Base-by-base conservation (phyloP, 345 rosid genomes). In the Hibiscus syriacus region DNA sequence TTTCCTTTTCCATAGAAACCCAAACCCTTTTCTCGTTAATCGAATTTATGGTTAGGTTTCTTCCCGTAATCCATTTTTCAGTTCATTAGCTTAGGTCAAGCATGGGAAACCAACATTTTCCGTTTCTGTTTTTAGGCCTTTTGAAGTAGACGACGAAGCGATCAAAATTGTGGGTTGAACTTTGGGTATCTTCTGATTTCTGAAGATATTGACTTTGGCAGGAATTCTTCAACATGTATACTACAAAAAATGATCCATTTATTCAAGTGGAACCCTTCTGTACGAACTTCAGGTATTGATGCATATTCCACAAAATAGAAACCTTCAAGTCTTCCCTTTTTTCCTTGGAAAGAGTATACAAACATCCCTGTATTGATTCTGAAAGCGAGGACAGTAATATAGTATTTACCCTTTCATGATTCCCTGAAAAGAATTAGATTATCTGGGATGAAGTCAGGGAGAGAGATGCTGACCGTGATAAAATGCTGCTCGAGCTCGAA, bases 401-500 rank as follows among this genome's bases (percentile, higher is more conserved):
- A 49, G 50, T 54, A 26, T 55, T 22, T 39, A 22, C 10, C 3
- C 22, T 60, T 29, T 38, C 32, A 16, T 70, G 53, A 2, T 64
- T 70, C 27, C 1, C 55, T 45, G 50, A 16, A 45, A 45, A n/a
- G 16, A 14, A 45, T 13, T 68, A 94, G 99, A 85, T 89, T 48
- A 94, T 91, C 45, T 91, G 97, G 97, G 87, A 89, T 82, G 99
- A 95, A 82, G 94, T 95, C 62, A 97, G 99, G 80, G 99, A 95
- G 82, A 68, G 85, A 1, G 89, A 89, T 68, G 49, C 82, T 19
- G 96, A 92, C 20, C 84, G 92, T 75, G 99, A 92, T 64, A 79
- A 83, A 74, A 89, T 90, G 98, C 73, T 95, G 67, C 86, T 87
- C 36, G 98, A 95, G 79, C 93, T 95, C 41, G 98, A 95, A 70